Conservation (phyloP, 2,329 filamentous ascomycete genomes). For the Colletotrichum karsti region DNA sequence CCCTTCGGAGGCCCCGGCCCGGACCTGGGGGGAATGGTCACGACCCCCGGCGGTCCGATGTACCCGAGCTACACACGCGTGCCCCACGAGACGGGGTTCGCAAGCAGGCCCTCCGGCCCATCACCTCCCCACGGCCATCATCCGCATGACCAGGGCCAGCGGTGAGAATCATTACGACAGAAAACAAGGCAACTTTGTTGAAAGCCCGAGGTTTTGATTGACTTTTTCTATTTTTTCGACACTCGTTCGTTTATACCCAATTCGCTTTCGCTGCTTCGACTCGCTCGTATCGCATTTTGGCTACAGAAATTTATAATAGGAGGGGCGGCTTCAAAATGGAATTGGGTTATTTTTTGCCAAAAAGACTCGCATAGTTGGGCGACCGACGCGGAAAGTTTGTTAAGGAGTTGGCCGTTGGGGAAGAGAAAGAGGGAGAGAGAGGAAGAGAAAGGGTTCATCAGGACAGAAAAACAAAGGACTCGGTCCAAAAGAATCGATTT, state of each 20-base stretch:
- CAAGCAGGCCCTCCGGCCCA: conserved; percentile 14
- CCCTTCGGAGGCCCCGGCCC: conserved; percentile 19
- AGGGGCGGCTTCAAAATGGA: conserved; percentile 2
- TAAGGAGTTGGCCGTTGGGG: conserved; percentile 1
- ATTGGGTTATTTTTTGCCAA: not conserved
- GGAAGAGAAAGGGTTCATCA: not conserved
- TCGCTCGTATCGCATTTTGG: conserved; percentile 8
- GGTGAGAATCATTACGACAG: conserved; percentile 15
- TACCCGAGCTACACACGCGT: conserved; percentile 28
- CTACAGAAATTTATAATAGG: conserved; percentile 25
- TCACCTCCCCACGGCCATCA: conserved; percentile 13
- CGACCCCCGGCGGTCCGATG: conserved; percentile 16
- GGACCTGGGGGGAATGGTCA: not conserved
- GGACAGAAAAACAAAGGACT: conserved; percentile 12
- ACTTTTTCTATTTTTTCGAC: not conserved
- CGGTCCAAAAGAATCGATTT: not conserved
- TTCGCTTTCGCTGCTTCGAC: conserved; percentile 12
- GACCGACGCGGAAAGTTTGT: conserved; percentile 21
- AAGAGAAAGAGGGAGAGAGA: not conserved
- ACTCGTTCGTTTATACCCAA: conserved; percentile 23
- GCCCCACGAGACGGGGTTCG: conserved; percentile 30
- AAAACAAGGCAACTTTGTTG: not conserved
- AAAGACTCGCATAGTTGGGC: conserved; percentile 30
- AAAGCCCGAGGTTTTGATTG: not conserved
- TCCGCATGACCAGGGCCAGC: conserved; percentile 15